A percentile compares a stretch with the other conserved stretches of the same genome.
These are phyloP conservation scores for Blumeria hordei DNA, from an alignment of 2,329 filamentous ascomycete species.

Conservation along the genomic window DNA sequence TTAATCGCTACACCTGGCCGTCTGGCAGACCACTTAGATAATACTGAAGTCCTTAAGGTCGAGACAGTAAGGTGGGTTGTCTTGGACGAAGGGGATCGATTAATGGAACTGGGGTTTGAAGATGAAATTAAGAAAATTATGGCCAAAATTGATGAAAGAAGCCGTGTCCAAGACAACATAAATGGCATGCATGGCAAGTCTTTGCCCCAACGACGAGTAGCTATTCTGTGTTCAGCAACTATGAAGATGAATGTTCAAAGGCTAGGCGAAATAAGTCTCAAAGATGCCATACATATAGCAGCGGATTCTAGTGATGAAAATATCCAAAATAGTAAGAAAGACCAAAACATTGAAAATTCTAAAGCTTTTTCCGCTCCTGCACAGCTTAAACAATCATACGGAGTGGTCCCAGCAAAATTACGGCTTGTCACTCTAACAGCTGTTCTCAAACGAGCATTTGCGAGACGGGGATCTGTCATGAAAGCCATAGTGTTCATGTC, in stretches of 20 bases:
- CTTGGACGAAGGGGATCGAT: constrained; percentile 83
- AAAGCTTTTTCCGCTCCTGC: constrained; percentile 58
- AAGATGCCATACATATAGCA: constrained; percentile 72
- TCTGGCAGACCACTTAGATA: constrained; percentile 72
- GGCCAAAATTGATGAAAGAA: constrained; percentile 44
- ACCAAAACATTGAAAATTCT: constrained; percentile 20
- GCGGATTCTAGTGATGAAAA: constrained; percentile 29
- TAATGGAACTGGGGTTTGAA: constrained; percentile 97
- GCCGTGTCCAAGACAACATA: constrained; percentile 31
- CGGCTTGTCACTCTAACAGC: constrained; percentile 71
- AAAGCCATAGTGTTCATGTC: constrained; percentile 94
- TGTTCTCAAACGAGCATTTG: constrained; percentile 67
- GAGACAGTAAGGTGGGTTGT: constrained; percentile 83
- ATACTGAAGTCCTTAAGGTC: constrained; percentile 73
- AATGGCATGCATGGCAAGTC: constrained; percentile 31
- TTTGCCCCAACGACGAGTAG: constrained; percentile 54
- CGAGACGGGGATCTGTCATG: constrained; percentile 74
- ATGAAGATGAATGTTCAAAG: constrained; percentile 96
- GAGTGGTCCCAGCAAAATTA: constrained; percentile 70
- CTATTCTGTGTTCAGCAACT: constrained; percentile 83
- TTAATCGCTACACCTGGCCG: constrained; percentile 84
- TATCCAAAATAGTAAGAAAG: constrained; percentile 25
- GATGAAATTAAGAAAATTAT: constrained; percentile 80
- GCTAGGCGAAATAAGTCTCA: constrained; percentile 80
- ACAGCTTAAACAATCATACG: constrained; percentile 80